A percentile compares a stretch with the other conserved stretches of the same genome.
Conservation (phyloP, 163 green algal genomes). For the Scenedesmus sp. region DNA sequence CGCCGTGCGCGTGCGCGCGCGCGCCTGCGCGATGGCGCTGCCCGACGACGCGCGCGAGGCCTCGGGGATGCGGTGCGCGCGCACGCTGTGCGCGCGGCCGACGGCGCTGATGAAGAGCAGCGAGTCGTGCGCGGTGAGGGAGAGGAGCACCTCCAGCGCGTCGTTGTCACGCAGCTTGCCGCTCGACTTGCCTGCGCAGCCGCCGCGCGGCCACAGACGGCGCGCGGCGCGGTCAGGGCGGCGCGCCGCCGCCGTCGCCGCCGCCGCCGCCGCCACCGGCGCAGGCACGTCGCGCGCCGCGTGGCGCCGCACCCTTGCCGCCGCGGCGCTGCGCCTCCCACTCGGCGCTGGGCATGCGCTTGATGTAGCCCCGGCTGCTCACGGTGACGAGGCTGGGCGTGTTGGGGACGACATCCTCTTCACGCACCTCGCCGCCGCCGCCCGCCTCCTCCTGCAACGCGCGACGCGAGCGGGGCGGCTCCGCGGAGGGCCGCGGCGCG, state of each 20-base stretch:
- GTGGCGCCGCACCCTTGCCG: slow-evolving; percentile 50
- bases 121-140: slow-evolving; percentile 70
- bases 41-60: slow-evolving; percentile 60
- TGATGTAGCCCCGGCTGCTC: slow-evolving; percentile 84
- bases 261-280: no score
- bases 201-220: no score
- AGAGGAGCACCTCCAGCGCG: slow-evolving; percentile 72
- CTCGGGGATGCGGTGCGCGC: slow-evolving; percentile 74
- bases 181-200: slow-evolving; percentile 64
- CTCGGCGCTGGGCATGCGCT: slow-evolving; percentile 75
- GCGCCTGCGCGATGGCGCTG: slow-evolving; percentile 63
- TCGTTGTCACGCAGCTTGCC: slow-evolving; percentile 75
- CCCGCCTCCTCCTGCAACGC: no score
- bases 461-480: no score
- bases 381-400: slow-evolving; percentile 72
- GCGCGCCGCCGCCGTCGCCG: no score
- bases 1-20: not conserved
- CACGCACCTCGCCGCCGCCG: slow-evolving; percentile 3
- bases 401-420: slow-evolving; percentile 80
- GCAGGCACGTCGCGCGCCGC: no score
- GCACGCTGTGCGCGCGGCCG: slow-evolving; percentile 60
- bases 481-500: no score
- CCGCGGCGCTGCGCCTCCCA: slow-evolving; percentile 69
- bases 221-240: no score
- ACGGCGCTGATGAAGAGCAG: slow-evolving; percentile 82